Percentiles rank a stretch among this genome's conserved stretches.
Evolutionary conservation across 257 asterid species (phyloP).

Genomic region (Ilex asprella): DNA sequence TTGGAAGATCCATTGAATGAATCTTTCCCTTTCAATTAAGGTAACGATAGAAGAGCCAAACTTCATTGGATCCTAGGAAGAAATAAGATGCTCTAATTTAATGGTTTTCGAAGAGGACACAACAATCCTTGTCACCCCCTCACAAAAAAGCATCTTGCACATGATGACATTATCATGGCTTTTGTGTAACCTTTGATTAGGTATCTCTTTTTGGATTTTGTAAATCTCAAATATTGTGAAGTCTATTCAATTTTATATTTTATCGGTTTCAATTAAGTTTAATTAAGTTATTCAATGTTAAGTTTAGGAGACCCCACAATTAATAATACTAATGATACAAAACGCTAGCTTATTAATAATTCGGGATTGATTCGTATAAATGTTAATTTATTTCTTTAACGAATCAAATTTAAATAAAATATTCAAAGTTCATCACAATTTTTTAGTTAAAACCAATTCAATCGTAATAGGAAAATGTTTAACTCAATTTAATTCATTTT

Average conservation of each 20-base stretch:
- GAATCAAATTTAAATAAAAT: too few species aligned
- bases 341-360: too few species aligned
- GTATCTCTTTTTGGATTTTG: slow-evolving; percentile 3
- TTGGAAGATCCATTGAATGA: too few species aligned
- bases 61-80: slow-evolving; percentile 22
- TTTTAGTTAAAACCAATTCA: too few species aligned
- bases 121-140: slow-evolving; percentile 29
- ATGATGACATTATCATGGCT: slow-evolving; percentile 42
- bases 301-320: too few species aligned
- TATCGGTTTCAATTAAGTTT: not conserved
- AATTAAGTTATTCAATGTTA: not conserved
- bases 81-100: slow-evolving; percentile 27
- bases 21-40: too few species aligned
- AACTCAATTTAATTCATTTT: too few species aligned
- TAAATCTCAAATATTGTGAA: not conserved
- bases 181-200: slow-evolving; percentile 18
- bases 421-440: too few species aligned
- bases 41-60: not conserved
- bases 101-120: slow-evolving; percentile 28
- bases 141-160: slow-evolving; percentile 47
- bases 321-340: too few species aligned
- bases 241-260: slow-evolving; percentile 3
- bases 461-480: too few species aligned
- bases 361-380: too few species aligned
- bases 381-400: too few species aligned